Evolutionary conservation across 2,329 filamentous ascomycete species (phyloP).

Genomic region (Pyrenochaeta sp.): DNA sequence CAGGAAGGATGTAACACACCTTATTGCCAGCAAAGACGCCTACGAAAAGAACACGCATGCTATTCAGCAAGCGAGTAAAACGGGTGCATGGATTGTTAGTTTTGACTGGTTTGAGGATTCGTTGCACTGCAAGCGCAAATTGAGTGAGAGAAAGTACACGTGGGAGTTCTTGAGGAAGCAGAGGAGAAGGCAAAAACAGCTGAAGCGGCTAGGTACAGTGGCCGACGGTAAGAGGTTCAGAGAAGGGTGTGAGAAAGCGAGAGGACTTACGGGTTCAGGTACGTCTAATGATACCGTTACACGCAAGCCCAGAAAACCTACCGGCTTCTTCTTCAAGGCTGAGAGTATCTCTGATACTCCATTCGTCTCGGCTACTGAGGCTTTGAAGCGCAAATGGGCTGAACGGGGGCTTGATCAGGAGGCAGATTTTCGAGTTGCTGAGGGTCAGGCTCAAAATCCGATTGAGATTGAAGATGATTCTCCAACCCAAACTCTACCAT

Average conservation of each 20-base stretch:
- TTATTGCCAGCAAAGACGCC: constrained; percentile 71
- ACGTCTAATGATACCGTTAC: constrained; percentile 31
- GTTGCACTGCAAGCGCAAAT: constrained; percentile 47
- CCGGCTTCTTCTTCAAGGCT: constrained; percentile 33
- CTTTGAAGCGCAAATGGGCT: constrained; percentile 30
- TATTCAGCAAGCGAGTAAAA: constrained; percentile 30
- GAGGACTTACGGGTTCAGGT: constrained; percentile 48
- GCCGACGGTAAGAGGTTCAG: constrained; percentile 44
- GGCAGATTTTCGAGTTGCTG: constrained; percentile 1
- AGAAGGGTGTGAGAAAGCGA: constrained; percentile 40
- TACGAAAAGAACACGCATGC: constrained; percentile 61
- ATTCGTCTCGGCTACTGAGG: constrained; percentile 29
- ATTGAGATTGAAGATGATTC: constrained; percentile 2
- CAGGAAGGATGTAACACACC: constrained; percentile 70
- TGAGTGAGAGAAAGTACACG: constrained; percentile 45
- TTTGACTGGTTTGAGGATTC: constrained; percentile 60
- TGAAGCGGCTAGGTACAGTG: constrained; percentile 33
- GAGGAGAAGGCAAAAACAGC: constrained; percentile 43
- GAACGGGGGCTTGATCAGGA: constrained; percentile 25
- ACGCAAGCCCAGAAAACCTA: constrained; percentile 22
- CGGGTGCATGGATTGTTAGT: constrained; percentile 47
- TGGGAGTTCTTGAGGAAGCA: constrained; percentile 38
- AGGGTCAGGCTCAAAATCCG: background rate
- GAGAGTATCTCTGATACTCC: constrained; percentile 1
- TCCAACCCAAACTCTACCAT: background rate